Base-by-base conservation (phyloP, 192 early-diverging fungal genomes). In the Backusella tarrabulga region DNA sequence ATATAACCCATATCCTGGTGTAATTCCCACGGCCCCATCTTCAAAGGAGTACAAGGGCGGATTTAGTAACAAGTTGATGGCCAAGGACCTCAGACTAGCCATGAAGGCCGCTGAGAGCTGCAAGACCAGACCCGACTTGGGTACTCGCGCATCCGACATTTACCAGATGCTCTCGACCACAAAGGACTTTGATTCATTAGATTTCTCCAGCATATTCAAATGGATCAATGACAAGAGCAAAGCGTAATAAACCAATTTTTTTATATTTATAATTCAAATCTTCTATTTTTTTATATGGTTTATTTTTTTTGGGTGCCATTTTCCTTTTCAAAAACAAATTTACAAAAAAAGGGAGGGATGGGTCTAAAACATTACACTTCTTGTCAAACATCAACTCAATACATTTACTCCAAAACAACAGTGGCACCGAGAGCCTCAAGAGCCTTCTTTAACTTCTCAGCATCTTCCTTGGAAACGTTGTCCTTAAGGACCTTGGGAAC, bases 401-500 rank as follows among this genome's bases (percentile, higher is more conserved):
- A 15, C 38, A 34, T 81, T 87, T 95, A 99, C 85, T 98, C 98
- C 79, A 99, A 87, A n/a, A 92, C 85, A 76, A 99, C 92, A 54
- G 94, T 96, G 60, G 95, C 98, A 52, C 98, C 98, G 66, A 97
- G 74, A 23, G 92, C 94, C 82, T 99, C 96, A 67, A 99, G 87
- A 41, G 91, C 86, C 89, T 94, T 94, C 91, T 99, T 97, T 78
- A 98, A 90, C 91, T 98, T 98, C 83, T 97, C 97, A 26, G 98
- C 98, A 82, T 98, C 98, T 54, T 95, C 97, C 90, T 97, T 99
- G 81, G 87, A 84, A 41, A 90, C 91, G 71, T 85, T 84, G 76
- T 99, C 96, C 86, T 93, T 95, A 81, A 99, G 87, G 73, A 97
- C 93, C 89, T 99, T 99, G 83, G 98, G 98, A 75, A 90, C 96